Conservation (phyloP, 2,329 filamentous ascomycete species). For the Neofusicoccum cordaticola region DNA sequence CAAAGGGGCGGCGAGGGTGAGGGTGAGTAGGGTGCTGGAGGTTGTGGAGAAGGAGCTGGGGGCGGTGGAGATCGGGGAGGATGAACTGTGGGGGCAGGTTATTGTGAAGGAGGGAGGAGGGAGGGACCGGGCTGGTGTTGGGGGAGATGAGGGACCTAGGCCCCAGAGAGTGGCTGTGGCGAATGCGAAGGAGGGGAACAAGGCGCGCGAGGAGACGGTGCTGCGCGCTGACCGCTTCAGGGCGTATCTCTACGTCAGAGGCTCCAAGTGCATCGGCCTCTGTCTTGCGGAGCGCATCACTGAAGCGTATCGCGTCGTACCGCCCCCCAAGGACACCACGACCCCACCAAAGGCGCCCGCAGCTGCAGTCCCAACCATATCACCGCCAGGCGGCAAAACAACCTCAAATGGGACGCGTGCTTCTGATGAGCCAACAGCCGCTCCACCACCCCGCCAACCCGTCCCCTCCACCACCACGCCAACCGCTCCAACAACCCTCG, state of each 20-base stretch:
- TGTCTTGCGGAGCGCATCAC: constrained; percentile 61
- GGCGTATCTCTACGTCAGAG: constrained; percentile 60
- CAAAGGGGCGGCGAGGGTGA: constrained; percentile 51
- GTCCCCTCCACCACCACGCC: neutral
- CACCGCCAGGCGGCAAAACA: neutral
- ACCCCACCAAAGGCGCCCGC: constrained; percentile 21
- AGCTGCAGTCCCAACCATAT: constrained; percentile 20
- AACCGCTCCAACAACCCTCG: constrained; percentile 27
- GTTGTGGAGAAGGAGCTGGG: constrained; percentile 63
- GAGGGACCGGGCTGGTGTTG: neutral
- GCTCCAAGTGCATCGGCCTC: constrained; percentile 60
- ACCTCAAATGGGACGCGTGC: constrained; percentile 23
- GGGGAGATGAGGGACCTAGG: neutral
- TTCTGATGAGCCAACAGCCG: neutral
- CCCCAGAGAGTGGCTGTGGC: neutral
- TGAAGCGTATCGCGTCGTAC: constrained; percentile 53
- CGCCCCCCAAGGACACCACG: constrained; percentile 18
- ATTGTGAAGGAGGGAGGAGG: neutral
- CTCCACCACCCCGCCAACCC: neutral
- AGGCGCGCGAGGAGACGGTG: constrained; percentile 1
- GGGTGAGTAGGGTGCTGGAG: constrained; percentile 54
- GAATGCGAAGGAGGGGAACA: neutral
- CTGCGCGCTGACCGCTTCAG: constrained; percentile 51
- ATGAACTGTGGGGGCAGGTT: constrained; percentile 55
- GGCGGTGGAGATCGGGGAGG: constrained; percentile 58